phyloP scores from a whole-genome alignment of 2,329 filamentous ascomycete genomes.

The Fusarium haematococcum region DNA sequence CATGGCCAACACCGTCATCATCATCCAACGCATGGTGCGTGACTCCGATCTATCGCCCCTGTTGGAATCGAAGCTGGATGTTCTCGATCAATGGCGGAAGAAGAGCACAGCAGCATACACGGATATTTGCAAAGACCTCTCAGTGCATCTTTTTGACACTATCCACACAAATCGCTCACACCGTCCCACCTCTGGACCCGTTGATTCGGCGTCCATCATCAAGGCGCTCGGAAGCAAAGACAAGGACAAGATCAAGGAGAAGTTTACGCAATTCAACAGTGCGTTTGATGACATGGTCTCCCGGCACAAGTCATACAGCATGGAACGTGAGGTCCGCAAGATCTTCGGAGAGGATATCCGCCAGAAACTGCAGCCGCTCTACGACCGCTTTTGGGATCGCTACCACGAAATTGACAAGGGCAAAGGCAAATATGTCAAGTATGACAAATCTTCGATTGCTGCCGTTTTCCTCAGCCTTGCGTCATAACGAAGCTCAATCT shows the following conservation, averaged over 20 bases:
- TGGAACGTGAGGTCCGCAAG: conserved; percentile 90
- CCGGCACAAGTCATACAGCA: conserved; percentile 84
- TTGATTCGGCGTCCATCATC: conserved; percentile 86
- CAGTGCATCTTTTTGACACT: conserved; percentile 86
- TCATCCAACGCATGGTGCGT: conserved; percentile 86
- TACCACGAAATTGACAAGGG: conserved; percentile 99
- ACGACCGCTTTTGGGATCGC: conserved; percentile 94
- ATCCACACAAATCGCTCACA: conserved; percentile 85
- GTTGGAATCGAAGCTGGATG: conserved; percentile 72
- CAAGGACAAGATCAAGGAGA: conserved; percentile 95
- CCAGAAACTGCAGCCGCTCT: conserved; percentile 91
- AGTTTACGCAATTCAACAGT: conserved; percentile 91
- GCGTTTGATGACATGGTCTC: conserved; percentile 90
- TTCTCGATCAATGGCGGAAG: conserved; percentile 88
- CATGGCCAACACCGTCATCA: conserved; percentile 85
- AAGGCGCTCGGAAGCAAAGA: conserved; percentile 90
- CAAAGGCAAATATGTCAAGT: conserved; percentile 98
- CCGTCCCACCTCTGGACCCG: conserved; percentile 78
- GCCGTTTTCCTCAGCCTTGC: conserved; percentile 68
- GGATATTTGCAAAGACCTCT: conserved; percentile 89
- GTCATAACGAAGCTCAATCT: conserved; percentile 42
- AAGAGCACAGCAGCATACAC: conserved; percentile 85
- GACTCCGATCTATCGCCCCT: conserved; percentile 82
- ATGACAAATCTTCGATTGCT: conserved; percentile 86
- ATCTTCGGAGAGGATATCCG: conserved; percentile 87